Evolutionary conservation across 2,329 filamentous ascomycete species (phyloP), one percentile per base, ranked within the genome.

Genomic region (Lasiodiplodia citricola): DNA sequence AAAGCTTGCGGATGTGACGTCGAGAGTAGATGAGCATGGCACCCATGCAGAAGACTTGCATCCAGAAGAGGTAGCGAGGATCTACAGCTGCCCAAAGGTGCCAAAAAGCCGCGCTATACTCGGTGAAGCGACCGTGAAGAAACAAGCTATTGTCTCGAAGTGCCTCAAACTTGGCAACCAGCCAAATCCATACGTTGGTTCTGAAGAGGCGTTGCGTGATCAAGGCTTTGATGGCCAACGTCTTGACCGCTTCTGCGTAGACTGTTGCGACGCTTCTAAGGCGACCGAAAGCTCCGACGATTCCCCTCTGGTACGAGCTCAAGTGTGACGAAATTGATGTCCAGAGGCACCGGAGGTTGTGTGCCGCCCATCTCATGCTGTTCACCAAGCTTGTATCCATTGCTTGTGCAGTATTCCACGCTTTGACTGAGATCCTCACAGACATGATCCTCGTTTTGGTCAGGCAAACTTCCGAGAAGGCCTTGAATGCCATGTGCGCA

Each of bases 91-190:
- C 7, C 38, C 38, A 44, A n/a, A 16, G 14, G 38, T 16, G 13
- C 38, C 14, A 44, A 5, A 44, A 18, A 44, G 14, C 13, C 7
- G 6, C 18, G 14, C 16, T n/a, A 4, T 44, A 18, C 18, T 44
- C 6, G 1, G 7, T 8, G 16, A n/a, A 0, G 5, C 41, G 16
- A 18, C 2, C 2, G 16, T 0, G 0, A 3, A 44, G 14, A 44
- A 44, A n/a, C 14, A 44, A 16, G 41, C 7, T n/a, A 18, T 18
- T 44, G 14, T 44, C 6, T 44, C 6, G 41, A 44, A 44, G 41
- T 18, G 6, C 16, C 7, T 7, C 16, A 18, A 44, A 18, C 16
- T 8, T n/a, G 7, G 41, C 14, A 18, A 44, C 7, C 18, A 44
- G 16, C 41, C 41, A 44, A 44, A 2, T 5, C 2, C 18, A 16